A percentile compares a stretch with the other conserved stretches of the same genome.
phyloP scores from a whole-genome alignment of 106 monocot species.

The Acanthochlamys bracteata region DNA sequence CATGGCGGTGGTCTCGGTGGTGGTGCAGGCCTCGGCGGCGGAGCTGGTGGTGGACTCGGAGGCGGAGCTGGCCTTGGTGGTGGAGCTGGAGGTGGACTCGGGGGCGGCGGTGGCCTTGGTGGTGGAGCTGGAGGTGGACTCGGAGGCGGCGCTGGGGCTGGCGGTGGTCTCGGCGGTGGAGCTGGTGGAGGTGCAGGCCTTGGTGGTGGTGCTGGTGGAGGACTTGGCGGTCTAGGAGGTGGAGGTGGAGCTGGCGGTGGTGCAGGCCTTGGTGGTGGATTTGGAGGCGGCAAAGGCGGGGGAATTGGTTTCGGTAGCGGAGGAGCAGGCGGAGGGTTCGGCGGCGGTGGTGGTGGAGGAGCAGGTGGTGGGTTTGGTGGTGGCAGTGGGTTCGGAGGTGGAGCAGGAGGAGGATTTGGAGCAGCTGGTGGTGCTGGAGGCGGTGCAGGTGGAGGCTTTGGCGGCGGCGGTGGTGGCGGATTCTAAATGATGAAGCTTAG shows the following conservation, averaged over 20 bases:
- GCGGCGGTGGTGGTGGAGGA: conserved; percentile 13
- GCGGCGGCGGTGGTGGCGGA: conserved; percentile 11
- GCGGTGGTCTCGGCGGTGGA: conserved; percentile 15
- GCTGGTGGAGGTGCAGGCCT: conserved; percentile 15
- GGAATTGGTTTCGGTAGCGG: not conserved
- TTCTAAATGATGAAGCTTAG: too few species aligned
- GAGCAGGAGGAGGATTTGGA: conserved; percentile 18
- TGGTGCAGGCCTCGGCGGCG: conserved; percentile 16
- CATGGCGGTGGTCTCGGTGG: conserved; percentile 5
- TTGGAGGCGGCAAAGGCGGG: conserved; percentile 4
- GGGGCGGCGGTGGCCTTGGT: conserved; percentile 11
- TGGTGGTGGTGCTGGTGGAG: conserved; percentile 5
- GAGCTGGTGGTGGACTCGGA: conserved; percentile 8
- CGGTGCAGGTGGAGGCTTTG: conserved; percentile 11
- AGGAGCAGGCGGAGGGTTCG: conserved; percentile 6
- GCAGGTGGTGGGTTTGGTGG: not conserved
- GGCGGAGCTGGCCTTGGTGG: conserved; percentile 15
- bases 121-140: conserved; percentile 6
- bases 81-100: conserved; percentile 13
- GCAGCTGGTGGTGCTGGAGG: conserved; percentile 11
- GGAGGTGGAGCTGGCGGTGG: conserved; percentile 14
- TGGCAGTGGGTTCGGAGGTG: conserved; percentile 16
- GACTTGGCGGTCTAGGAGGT: conserved; percentile 17
- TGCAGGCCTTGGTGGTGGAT: conserved; percentile 4
- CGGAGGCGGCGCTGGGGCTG: conserved; percentile 11